These are phyloP conservation scores for Sclerotinia sclerotiorum DNA, from an alignment of 2,329 filamentous ascomycete species.

Conservation along the genomic window DNA sequence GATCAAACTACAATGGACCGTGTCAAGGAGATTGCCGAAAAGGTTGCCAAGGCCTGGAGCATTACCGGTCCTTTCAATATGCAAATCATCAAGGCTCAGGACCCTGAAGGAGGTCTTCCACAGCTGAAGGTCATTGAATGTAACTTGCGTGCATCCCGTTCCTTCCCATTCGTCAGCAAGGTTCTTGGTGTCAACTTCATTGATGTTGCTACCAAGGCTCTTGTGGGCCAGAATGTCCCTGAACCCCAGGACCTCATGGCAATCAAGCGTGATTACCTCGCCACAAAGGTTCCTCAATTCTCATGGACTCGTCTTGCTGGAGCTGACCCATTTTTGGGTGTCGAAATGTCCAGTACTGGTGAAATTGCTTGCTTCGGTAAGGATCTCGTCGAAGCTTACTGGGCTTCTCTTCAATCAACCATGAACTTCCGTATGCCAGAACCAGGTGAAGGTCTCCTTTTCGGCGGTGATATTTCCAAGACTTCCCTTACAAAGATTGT, in stretches of 20 bases:
- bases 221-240: constrained; percentile 82
- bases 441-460: constrained; percentile 90
- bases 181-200: constrained; percentile 97
- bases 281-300: constrained; percentile 98
- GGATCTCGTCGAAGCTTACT: constrained; percentile 94
- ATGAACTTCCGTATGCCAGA: constrained; percentile 99
- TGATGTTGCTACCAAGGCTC: constrained; percentile 84
- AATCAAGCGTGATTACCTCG: constrained; percentile 84
- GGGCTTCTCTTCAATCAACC: constrained; percentile 90
- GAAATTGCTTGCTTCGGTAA: constrained; percentile 99
- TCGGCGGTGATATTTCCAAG: constrained; percentile 79
- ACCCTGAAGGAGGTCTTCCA: constrained; percentile 71
- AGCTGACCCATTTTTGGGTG: constrained; percentile 94
- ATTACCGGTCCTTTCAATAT: constrained; percentile 99
- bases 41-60: constrained; percentile 94
- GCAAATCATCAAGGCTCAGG: constrained; percentile 95
- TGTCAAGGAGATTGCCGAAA: constrained; percentile 91
- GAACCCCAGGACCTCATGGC: constrained; percentile 86
- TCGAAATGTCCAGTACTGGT: constrained; percentile 95
- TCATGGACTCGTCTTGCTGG: constrained; percentile 97
- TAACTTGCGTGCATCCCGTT: constrained; percentile 94
- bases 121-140: constrained; percentile 96
- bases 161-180: constrained; percentile 98
- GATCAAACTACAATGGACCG: constrained; percentile 76
- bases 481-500: constrained; percentile 74